Percentiles rank a stretch among this genome's conserved stretches.
These are phyloP conservation scores for Hymenochaete sp. DNA, from an alignment of 1,284 basidiomycete genomes.

Conservation along the genomic window DNA sequence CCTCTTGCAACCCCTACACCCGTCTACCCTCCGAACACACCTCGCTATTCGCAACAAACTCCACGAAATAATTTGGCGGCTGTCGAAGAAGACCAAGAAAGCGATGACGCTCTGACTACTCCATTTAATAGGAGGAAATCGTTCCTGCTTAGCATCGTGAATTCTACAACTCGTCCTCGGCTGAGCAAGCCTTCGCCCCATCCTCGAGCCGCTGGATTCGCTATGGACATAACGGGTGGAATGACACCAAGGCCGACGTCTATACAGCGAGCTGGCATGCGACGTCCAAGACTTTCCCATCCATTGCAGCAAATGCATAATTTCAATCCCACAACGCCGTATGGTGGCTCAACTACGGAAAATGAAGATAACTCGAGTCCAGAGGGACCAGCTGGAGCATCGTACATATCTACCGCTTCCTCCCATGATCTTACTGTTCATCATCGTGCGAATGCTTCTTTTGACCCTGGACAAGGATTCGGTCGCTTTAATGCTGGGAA, in stretches of 20 bases:
- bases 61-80: conserved; percentile 18
- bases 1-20: conserved; percentile 41
- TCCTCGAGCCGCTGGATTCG: conserved; percentile 37
- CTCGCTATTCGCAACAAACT: conserved; percentile 37
- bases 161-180: conserved; percentile 66
- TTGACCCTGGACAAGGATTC: conserved; percentile 58
- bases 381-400: conserved; percentile 26
- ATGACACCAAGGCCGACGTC: too few relatives aligned
- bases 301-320: conserved; percentile 47
- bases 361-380: conserved; percentile 19
- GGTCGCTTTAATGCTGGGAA: conserved; percentile 75
- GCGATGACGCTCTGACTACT: conserved; percentile 37
- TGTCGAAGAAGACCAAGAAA: conserved; percentile 22
- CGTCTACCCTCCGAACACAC: neutral
- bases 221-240: too few relatives aligned
- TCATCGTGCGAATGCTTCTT: conserved; percentile 73
- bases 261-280: conserved; percentile 25
- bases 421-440: conserved; percentile 79
- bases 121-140: conserved; percentile 62
- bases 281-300: conserved; percentile 43
- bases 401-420: conserved; percentile 70
- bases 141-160: conserved; percentile 69
- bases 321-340: conserved; percentile 24
- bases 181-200: conserved; percentile 59
- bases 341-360: conserved; percentile 11